A percentile compares a stretch with the other conserved stretches of the same genome.
Conservation (phyloP, 192 early-diverging fungal genomes). For the Backusella circina region DNA sequence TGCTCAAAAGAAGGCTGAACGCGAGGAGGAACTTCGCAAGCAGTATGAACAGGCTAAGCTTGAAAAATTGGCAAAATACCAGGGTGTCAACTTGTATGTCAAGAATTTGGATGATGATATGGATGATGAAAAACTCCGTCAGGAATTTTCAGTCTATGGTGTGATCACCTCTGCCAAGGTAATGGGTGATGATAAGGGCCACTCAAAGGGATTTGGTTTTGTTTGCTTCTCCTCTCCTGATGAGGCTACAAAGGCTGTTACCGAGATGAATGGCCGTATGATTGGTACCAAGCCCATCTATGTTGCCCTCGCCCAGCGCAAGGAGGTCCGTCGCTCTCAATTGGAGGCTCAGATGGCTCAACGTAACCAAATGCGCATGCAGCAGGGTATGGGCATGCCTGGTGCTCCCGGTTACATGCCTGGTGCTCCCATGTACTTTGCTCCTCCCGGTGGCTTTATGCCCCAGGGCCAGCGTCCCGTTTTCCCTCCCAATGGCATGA, state of each 20-base stretch:
- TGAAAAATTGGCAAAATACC: slow-evolving; percentile 98
- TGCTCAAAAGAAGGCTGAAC: slow-evolving; percentile 98
- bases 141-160: slow-evolving; percentile 96
- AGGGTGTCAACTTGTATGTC: slow-evolving; percentile 98
- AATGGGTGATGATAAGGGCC: slow-evolving; percentile 90
- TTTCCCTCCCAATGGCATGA: slow-evolving; percentile 44
- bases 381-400: slow-evolving; percentile 47
- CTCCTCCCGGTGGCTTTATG: slow-evolving; percentile 25
- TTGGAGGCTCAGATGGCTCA: slow-evolving; percentile 65
- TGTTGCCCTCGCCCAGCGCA: slow-evolving; percentile 87
- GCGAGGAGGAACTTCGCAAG: slow-evolving; percentile 91
- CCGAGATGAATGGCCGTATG: slow-evolving; percentile 92
- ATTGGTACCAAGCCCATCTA: slow-evolving; percentile 83
- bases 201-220: slow-evolving; percentile 95
- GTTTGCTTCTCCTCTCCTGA: slow-evolving; percentile 98
- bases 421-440: slow-evolving; percentile 36
- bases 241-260: slow-evolving; percentile 97
- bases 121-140: slow-evolving; percentile 93
- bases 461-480: slow-evolving; percentile 33
- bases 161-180: slow-evolving; percentile 97
- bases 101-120: slow-evolving; percentile 98
- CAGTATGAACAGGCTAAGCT: slow-evolving; percentile 94
- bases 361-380: slow-evolving; percentile 31
- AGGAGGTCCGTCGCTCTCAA: slow-evolving; percentile 83
- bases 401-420: slow-evolving; percentile 49